Conservation (phyloP, 1,284 basidiomycete genomes). For the Ganoderma lingzhi region DNA sequence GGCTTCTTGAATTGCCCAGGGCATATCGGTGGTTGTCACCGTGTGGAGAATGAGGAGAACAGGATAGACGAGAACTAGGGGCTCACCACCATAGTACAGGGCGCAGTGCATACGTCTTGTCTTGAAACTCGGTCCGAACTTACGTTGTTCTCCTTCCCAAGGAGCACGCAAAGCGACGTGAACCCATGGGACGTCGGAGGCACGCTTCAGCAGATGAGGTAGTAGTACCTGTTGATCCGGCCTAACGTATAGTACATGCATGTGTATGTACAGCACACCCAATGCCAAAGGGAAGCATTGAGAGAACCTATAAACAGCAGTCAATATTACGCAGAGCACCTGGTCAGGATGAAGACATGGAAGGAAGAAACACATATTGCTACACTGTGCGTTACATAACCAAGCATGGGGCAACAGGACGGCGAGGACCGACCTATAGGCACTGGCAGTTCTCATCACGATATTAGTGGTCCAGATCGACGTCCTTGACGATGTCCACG, state of each 20-base stretch:
- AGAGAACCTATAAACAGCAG: slow-evolving; percentile 12
- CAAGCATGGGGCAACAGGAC: neutral
- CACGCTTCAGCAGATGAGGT: neutral
- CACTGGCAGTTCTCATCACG: too few species aligned
- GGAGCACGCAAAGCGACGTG: neutral
- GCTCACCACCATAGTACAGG: neutral
- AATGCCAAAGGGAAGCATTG: neutral
- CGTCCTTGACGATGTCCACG: slow-evolving; percentile 37
- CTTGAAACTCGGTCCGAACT: too few species aligned
- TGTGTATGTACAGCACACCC: slow-evolving; percentile 5
- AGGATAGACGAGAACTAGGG: neutral
- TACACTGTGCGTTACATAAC: neutral
- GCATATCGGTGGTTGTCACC: neutral
- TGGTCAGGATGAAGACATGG: neutral
- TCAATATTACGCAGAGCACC: slow-evolving; percentile 1
- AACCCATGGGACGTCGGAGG: neutral
- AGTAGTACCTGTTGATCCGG: slow-evolving; percentile 10
- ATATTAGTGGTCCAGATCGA: slow-evolving; percentile 30
- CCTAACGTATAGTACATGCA: slow-evolving; percentile 11
- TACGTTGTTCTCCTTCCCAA: neutral
- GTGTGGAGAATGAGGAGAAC: neutral
- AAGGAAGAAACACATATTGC: neutral
- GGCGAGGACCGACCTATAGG: slow-evolving; percentile 2
- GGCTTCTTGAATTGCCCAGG: neutral
- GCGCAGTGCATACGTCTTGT: neutral